Evolutionary conservation across 164 flowering plant species (phyloP).

Genomic region (Paratinospora sagittata): DNA sequence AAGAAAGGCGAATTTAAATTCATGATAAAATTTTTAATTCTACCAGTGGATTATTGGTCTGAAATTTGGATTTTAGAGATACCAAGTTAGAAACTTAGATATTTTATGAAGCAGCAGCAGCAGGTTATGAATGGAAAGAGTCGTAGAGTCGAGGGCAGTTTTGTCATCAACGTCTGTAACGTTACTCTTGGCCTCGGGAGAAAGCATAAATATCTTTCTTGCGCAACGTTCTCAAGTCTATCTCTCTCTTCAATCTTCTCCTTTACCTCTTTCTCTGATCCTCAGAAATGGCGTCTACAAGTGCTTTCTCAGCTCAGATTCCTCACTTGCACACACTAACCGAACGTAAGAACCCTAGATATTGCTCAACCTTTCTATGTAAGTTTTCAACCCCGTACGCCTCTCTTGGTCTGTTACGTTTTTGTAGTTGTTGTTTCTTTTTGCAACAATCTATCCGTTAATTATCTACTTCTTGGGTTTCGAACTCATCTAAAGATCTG

Average conservation of each 20-base stretch:
- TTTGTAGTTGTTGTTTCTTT: neutral
- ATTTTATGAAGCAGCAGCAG: too few relatives aligned
- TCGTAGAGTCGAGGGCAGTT: neutral
- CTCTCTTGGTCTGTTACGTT: neutral
- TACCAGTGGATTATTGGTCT: too few relatives aligned
- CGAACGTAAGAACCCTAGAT: neutral
- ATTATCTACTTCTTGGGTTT: conserved; percentile 3
- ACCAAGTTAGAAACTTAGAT: too few relatives aligned
- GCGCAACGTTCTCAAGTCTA: neutral
- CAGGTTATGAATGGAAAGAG: too few relatives aligned
- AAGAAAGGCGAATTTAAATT: too few relatives aligned
- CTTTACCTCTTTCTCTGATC: neutral
- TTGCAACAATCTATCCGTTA: neutral
- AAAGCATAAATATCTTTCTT: neutral
- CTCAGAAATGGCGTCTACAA: conserved; percentile 22
- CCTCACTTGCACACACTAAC: conserved; percentile 8
- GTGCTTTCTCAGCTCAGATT: conserved; percentile 14
- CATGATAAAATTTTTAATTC: too few relatives aligned
- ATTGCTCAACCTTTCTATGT: conserved; percentile 19
- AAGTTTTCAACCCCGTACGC: neutral
- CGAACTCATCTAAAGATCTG: neutral
- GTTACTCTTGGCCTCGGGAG: neutral
- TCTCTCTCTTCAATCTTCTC: too few relatives aligned
- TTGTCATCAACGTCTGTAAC: neutral
- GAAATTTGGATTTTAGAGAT: too few relatives aligned